Conservation (phyloP, 768 basidiomycete species). For the Amanita polypyramis region DNA sequence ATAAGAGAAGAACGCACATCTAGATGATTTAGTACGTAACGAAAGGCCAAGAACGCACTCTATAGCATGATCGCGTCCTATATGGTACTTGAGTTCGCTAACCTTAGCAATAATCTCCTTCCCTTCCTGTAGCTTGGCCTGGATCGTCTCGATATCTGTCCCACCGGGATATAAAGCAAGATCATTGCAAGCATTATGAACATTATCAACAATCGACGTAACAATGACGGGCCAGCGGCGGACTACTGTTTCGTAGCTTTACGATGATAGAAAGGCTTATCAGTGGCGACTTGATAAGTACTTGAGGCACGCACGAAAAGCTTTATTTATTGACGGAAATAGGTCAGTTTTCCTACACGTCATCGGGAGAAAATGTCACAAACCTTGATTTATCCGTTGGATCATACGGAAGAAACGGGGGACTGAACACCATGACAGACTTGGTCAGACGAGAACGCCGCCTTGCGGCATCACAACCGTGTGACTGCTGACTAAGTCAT, state of each 20-base stretch:
- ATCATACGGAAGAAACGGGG: slow-evolving; percentile 64
- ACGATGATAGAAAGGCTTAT: not conserved
- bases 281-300: not conserved
- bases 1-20: not conserved
- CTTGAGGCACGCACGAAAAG: slow-evolving; percentile 45
- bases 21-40: not conserved
- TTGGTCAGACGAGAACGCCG: not conserved
- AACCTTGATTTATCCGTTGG: slow-evolving; percentile 60
- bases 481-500: not conserved
- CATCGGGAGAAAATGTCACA: not conserved
- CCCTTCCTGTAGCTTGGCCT: slow-evolving; percentile 57
- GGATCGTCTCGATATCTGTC: slow-evolving; percentile 15
- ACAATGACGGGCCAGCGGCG: slow-evolving; percentile 81
- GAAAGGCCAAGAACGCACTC: slow-evolving; percentile 33
- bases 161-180: slow-evolving; percentile 23
- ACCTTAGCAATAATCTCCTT: slow-evolving; percentile 65
- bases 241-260: slow-evolving; percentile 69
- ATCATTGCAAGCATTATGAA: slow-evolving; percentile 61
- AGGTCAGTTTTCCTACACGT: slow-evolving; percentile 13
- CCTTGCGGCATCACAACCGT: not conserved
- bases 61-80: slow-evolving; percentile 65
- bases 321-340: slow-evolving; percentile 30
- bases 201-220: slow-evolving; percentile 65
- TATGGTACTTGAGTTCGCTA: slow-evolving; percentile 78
- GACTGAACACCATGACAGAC: slow-evolving; percentile 25